Base-by-base conservation (phyloP, 2,329 filamentous ascomycete species). In the Diaporthe sp. region DNA sequence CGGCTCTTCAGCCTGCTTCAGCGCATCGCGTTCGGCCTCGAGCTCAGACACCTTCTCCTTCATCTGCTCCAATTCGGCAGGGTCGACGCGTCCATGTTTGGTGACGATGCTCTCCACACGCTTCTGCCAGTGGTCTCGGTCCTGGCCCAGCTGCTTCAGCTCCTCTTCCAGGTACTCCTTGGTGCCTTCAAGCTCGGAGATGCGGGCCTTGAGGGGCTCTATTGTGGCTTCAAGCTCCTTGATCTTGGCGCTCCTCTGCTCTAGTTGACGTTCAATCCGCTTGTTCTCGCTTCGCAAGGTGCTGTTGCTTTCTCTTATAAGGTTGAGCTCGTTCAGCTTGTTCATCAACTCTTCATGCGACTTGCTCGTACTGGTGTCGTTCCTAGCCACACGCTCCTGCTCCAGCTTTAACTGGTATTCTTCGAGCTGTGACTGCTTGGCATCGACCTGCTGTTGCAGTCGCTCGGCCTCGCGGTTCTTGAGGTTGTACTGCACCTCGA, bases 81-180 rank as follows among this genome's bases (percentile, higher is more conserved):
- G 96, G 81, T 99, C 97, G 71, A 97, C 95, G 74, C 96, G 94
- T 79, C 98, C 96, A 81, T 98, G 98, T 82, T 98, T 98, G 78
- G 95, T 95, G 69, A 99, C 90, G 77, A 99, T 98, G 79, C 97
- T 95, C 82, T 98, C 95, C 1, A 95, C 97, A 34, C 97, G 93
- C 87, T 98, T 96, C 84, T 98, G 95, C 94, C 96, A 98, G 75
- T 95, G 92, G 82, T 98, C 96, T 22, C 97, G 93, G 82, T 98
- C 96, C 80, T 97, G 94, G 78, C 97, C 94, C 13, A 98, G 89
- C 77, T 98, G 90, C 80, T 94, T 95, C 81, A 98, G 91, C 82
- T 98, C 96, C 17, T 95, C 95, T 78, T 97, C 93, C 80, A 96
- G 94, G 78, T 93, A 94, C 76, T 93, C 91, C 77, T 95, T 89